These are phyloP conservation scores for Claviceps arundinis DNA, from an alignment of 2,329 filamentous ascomycete species.

Conservation along the genomic window DNA sequence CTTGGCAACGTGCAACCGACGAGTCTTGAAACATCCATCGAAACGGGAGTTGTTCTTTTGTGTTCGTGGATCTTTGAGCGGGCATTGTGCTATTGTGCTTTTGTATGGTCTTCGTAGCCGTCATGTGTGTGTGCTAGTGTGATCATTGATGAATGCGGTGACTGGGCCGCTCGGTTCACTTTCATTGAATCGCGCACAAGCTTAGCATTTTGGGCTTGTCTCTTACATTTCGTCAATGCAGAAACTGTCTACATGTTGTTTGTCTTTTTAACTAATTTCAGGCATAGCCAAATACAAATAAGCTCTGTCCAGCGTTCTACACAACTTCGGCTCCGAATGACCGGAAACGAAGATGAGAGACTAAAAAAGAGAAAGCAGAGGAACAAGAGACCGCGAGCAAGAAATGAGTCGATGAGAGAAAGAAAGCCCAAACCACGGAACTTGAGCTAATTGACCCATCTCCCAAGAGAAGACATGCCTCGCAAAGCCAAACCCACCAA, in stretches of 20 bases:
- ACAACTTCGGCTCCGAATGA: too few species aligned
- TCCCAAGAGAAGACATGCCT: constrained; percentile 1
- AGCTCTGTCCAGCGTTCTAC: too few species aligned
- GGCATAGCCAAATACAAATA: too few species aligned
- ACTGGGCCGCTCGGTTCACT: background rate
- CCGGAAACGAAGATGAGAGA: background rate
- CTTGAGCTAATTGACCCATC: background rate
- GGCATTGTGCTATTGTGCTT: background rate
- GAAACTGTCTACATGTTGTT: background rate
- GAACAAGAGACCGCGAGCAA: background rate
- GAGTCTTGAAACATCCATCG: background rate
- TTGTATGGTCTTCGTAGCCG: background rate
- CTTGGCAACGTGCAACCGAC: background rate
- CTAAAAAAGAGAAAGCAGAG: background rate
- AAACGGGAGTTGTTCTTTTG: background rate
- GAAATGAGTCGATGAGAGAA: background rate
- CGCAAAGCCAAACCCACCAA: constrained; percentile 1
- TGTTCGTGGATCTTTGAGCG: background rate
- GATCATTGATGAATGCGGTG: background rate
- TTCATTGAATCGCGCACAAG: background rate
- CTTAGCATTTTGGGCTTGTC: background rate
- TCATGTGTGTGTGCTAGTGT: background rate
- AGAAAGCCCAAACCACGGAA: background rate
- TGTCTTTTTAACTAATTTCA: too few species aligned
- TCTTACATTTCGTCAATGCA: background rate